Evolutionary conservation across 352 stramenopile species (phyloP).

Genomic region (Phytophthora chlamydospora): DNA sequence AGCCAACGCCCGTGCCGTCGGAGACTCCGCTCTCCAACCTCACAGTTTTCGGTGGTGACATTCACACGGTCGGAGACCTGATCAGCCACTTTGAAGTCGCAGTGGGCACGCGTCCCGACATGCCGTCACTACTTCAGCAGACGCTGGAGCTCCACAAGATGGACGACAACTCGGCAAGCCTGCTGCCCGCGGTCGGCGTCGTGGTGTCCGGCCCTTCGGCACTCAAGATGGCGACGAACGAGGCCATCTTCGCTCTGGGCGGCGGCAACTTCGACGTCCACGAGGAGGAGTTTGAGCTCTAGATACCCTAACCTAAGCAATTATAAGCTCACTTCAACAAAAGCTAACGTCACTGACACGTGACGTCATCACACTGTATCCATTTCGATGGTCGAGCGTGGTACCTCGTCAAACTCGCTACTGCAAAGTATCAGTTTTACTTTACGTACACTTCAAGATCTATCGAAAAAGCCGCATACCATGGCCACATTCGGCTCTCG

Average conservation of each 20-base stretch:
- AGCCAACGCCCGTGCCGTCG: conserved; percentile 14
- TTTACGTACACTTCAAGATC: not conserved
- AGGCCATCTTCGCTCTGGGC: conserved; percentile 38
- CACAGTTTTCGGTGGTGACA: conserved; percentile 32
- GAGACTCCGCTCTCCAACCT: conserved; percentile 15
- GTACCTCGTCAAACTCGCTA: not conserved
- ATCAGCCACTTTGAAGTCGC: conserved; percentile 39
- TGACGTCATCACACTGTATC: conserved; percentile 7
- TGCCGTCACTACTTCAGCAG: conserved; percentile 41
- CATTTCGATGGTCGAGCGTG: conserved; percentile 14
- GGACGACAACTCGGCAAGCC: conserved; percentile 11
- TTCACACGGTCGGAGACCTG: conserved; percentile 52
- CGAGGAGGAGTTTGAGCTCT: conserved; percentile 62
- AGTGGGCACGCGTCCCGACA: conserved; percentile 39
- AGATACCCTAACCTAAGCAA: conserved; percentile 2
- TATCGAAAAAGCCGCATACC: not conserved
- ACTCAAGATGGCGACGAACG: conserved; percentile 48
- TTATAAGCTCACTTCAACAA: conserved; percentile 5
- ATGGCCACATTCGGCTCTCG: conserved; percentile 39
- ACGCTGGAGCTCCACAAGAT: conserved; percentile 33
- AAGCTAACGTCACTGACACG: not conserved
- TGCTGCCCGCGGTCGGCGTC: conserved; percentile 41
- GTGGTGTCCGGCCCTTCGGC: conserved; percentile 44
- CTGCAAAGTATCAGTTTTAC: too few relatives aligned
- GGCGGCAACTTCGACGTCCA: conserved; percentile 55